Conservation (phyloP, 192 early-diverging fungal genomes). For the Rhizoclosmatium globosum region DNA sequence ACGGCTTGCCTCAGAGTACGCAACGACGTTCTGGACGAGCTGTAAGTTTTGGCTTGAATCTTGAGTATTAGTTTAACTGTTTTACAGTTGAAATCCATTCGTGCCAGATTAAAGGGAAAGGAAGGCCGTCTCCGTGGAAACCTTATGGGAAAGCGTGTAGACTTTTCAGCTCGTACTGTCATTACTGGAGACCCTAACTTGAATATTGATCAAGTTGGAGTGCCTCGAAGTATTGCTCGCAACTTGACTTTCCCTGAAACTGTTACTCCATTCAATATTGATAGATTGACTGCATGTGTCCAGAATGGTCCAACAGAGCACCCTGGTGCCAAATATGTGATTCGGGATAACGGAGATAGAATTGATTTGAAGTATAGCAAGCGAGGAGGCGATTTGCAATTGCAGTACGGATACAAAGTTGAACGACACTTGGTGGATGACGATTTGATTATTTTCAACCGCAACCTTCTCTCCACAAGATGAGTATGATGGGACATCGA, state of each 20-base stretch:
- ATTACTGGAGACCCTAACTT: conserved; percentile 99
- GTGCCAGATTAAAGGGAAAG: conserved; percentile 97
- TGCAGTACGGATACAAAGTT: conserved; percentile 92
- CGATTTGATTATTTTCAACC: conserved; percentile 98
- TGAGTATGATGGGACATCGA: conserved; percentile 99
- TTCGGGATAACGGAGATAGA: conserved; percentile 91
- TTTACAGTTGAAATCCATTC: conserved; percentile 87
- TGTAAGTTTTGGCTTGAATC: conserved; percentile 52
- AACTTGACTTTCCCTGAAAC: conserved; percentile 97
- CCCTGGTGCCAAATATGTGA: conserved; percentile 97
- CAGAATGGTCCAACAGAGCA: conserved; percentile 91
- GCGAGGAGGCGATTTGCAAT: conserved; percentile 81
- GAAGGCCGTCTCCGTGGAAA: conserved; percentile 99
- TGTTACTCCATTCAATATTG: conserved; percentile 97
- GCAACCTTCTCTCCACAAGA: conserved; percentile 98
- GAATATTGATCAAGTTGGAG: conserved; percentile 97
- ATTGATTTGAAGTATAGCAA: conserved; percentile 92
- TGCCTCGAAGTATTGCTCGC: conserved; percentile 95
- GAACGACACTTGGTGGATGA: conserved; percentile 95
- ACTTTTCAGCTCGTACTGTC: conserved; percentile 98
- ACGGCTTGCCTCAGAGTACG: conserved; percentile 87
- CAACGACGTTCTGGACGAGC: conserved; percentile 92
- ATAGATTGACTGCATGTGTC: conserved; percentile 85
- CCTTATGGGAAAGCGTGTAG: conserved; percentile 99
- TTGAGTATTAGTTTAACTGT: background rate